These are phyloP conservation scores for Eudorina sp. DNA, from an alignment of 139 green algal species.

Conservation along the genomic window DNA sequence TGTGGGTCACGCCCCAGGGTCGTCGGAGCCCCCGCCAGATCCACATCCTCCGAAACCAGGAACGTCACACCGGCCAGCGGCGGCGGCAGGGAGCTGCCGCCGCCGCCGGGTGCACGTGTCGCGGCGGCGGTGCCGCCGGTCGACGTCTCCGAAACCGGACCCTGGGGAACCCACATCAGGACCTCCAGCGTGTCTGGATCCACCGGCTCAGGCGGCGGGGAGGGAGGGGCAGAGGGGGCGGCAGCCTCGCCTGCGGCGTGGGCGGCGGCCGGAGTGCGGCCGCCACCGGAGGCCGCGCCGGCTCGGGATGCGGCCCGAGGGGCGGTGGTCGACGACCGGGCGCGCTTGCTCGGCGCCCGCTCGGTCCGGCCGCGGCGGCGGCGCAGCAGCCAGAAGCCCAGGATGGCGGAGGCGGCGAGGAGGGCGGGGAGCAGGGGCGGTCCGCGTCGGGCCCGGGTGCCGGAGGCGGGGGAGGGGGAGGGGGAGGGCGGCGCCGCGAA, in stretches of 20 bases:
- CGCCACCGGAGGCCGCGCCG: neutral
- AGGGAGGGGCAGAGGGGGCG: neutral
- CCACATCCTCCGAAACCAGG: slow-evolving; percentile 61
- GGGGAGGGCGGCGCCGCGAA: too few relatives aligned
- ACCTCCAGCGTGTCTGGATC: slow-evolving; percentile 44
- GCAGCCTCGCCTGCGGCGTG: too few relatives aligned
- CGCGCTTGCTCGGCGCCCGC: neutral
- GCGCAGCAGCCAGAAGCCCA: slow-evolving; percentile 14
- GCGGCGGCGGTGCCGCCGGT: neutral
- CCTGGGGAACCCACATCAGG: neutral
- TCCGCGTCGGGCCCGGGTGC: neutral
- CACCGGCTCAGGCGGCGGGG: slow-evolving; percentile 2
- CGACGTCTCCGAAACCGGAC: too few relatives aligned
- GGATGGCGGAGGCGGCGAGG: neutral
- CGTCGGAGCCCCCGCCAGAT: slow-evolving; percentile 40
- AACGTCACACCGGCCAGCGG: slow-evolving; percentile 37
- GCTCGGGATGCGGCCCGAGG: too few relatives aligned
- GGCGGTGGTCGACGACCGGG: too few relatives aligned
- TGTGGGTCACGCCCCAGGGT: slow-evolving; percentile 37
- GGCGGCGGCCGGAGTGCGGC: neutral
- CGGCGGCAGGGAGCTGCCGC: slow-evolving; percentile 6
- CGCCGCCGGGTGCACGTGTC: too few relatives aligned
- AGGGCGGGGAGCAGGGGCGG: neutral
- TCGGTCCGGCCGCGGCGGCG: neutral
- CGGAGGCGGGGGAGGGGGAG: neutral